Percentiles rank a stretch among this genome's conserved stretches.
phyloP scores from a whole-genome alignment of 2,329 filamentous ascomycete species.

The Tricladium varicosporioides region DNA sequence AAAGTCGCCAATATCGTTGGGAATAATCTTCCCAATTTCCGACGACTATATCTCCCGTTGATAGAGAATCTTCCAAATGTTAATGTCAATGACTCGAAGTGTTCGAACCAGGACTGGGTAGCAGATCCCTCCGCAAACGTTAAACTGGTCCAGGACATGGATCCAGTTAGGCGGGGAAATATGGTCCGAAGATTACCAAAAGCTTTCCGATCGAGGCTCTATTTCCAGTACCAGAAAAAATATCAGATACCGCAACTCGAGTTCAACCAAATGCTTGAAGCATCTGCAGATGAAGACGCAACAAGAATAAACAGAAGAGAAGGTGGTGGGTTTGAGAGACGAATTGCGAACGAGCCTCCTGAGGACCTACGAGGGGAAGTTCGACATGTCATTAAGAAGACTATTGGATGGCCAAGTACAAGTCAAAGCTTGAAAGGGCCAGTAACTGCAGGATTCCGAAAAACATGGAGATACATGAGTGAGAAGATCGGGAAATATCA shows the following conservation, averaged over 20 bases:
- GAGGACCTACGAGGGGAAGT: conserved; percentile 69
- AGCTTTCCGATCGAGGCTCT: conserved; percentile 82
- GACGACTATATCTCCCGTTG: conserved; percentile 84
- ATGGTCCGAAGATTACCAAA: conserved; percentile 92
- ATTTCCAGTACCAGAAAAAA: conserved; percentile 92
- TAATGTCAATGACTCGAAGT: conserved; percentile 65
- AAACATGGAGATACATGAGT: conserved; percentile 71
- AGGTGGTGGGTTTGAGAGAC: conserved; percentile 80
- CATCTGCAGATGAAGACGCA: conserved; percentile 68
- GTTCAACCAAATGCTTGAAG: conserved; percentile 80
- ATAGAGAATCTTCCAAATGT: conserved; percentile 90
- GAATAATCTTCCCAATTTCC: conserved; percentile 88
- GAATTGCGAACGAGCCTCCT: conserved; percentile 71
- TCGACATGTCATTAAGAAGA: conserved; percentile 75
- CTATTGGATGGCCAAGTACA: conserved; percentile 89
- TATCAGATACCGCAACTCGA: conserved; percentile 81
- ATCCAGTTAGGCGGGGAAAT: conserved; percentile 84
- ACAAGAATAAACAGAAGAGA: conserved; percentile 68
- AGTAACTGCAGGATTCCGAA: conserved; percentile 71
- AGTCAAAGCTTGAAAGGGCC: conserved; percentile 82
- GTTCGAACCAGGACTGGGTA: conserved; percentile 59
- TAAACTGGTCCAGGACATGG: conserved; percentile 83
- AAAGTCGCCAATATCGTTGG: conserved; percentile 95
- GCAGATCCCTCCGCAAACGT: conserved; percentile 63
- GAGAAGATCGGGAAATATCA: conserved; percentile 75